A percentile compares a stretch with the other conserved stretches of the same genome.
phyloP scores from a whole-genome alignment of 169 alveolate species.

The Perkinsus olseni region DNA sequence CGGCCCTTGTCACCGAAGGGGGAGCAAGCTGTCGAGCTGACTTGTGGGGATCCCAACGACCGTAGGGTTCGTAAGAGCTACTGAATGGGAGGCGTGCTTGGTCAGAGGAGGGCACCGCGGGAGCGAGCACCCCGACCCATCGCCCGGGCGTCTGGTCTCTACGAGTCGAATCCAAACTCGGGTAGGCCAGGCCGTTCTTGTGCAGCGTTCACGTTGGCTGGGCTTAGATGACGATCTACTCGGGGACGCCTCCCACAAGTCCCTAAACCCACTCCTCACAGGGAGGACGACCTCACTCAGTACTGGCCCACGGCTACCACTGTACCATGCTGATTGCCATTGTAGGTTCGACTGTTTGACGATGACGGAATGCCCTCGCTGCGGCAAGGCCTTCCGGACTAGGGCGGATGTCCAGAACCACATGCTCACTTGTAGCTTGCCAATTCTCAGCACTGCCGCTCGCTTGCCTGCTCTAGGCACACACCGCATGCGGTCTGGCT shows the following conservation, averaged over 20 bases:
- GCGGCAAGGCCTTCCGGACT: neutral
- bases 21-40: neutral
- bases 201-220: neutral
- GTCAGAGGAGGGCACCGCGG: too few species aligned
- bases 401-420: neutral
- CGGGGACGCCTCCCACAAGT: neutral
- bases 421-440: neutral
- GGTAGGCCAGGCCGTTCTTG: too few species aligned
- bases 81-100: neutral
- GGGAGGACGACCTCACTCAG: neutral
- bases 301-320: neutral
- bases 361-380: neutral
- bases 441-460: neutral
- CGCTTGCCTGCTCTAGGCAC: neutral
- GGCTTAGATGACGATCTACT: neutral
- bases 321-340: neutral
- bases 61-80: neutral
- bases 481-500: neutral
- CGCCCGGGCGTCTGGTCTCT: too few species aligned
- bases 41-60: neutral
- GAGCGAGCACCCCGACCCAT: too few species aligned
- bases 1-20: neutral
- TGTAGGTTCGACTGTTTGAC: neutral
- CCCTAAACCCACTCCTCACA: neutral
- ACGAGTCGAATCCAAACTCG: too few species aligned